A percentile compares a stretch with the other conserved stretches of the same genome.
These are phyloP conservation scores for Fimicolochytrium jonesii DNA, from an alignment of 192 early-diverging fungal species.

Conservation along the genomic window DNA sequence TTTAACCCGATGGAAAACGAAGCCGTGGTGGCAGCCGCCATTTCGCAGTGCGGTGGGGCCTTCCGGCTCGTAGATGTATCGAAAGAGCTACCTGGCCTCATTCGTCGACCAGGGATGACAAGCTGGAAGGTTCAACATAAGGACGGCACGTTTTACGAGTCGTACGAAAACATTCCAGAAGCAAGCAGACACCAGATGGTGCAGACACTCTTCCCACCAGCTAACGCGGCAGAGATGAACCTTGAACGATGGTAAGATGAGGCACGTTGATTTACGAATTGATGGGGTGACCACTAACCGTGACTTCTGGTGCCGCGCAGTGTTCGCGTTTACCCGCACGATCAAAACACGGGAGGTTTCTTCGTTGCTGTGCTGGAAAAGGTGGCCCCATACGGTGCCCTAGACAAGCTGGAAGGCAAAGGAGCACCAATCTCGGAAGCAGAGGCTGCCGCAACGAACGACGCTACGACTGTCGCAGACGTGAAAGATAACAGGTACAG, in stretches of 20 bases:
- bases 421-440: too few relatives aligned
- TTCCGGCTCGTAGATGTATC: constrained; percentile 87
- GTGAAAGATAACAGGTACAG: too few relatives aligned
- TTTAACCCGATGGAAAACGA: constrained; percentile 98
- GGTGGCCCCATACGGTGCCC: constrained; percentile 60
- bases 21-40: constrained; percentile 71
- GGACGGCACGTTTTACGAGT: constrained; percentile 50
- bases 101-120: constrained; percentile 72
- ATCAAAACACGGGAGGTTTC: constrained; percentile 97
- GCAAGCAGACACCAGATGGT: constrained; percentile 7
- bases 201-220: constrained; percentile 41
- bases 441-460: too few relatives aligned
- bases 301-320: constrained; percentile 39
- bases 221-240: constrained; percentile 25
- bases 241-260: constrained; percentile 46
- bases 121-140: constrained; percentile 86
- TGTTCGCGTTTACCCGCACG: constrained; percentile 86
- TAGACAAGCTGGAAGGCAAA: too few relatives aligned
- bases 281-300: not conserved
- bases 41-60: constrained; percentile 50
- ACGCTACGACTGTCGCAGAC: too few relatives aligned
- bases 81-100: constrained; percentile 69
- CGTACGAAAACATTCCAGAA: constrained; percentile 27
- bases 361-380: constrained; percentile 97
- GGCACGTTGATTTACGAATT: too few relatives aligned